Conservation (phyloP, 805 yeast genomes). For the Candida xiaguanensis region DNA sequence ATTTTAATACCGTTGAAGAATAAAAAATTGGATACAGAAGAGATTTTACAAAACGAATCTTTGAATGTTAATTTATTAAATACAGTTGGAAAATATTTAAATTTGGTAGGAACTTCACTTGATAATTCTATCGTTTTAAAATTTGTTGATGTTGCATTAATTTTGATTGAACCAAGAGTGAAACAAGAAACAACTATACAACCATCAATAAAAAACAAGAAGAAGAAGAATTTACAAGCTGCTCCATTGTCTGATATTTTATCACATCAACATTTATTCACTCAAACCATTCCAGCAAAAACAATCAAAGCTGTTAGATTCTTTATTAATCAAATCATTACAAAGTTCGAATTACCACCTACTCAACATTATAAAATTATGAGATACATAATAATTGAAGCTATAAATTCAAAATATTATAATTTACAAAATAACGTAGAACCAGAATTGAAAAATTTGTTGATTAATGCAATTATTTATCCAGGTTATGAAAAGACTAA, state of each 20-base stretch:
- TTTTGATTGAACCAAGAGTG: constrained; percentile 35
- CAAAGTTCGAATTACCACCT: constrained; percentile 52
- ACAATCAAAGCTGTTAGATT: constrained; percentile 33
- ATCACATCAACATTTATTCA: constrained; percentile 60
- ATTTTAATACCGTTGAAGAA: constrained; percentile 52
- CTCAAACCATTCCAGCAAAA: constrained; percentile 32
- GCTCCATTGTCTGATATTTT: constrained; percentile 64
- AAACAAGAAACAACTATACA: constrained; percentile 9
- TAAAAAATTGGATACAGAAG: constrained; percentile 25
- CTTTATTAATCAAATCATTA: constrained; percentile 49
- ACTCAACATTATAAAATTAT: constrained; percentile 59
- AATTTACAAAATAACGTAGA: constrained; percentile 23
- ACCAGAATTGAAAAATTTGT: constrained; percentile 28
- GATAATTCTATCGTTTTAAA: constrained; percentile 54
- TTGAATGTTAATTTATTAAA: constrained; percentile 36
- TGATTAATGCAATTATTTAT: constrained; percentile 57
- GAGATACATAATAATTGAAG: constrained; percentile 32
- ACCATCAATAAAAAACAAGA: constrained; percentile 21
- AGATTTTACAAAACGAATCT: constrained; percentile 33
- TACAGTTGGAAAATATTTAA: constrained; percentile 24
- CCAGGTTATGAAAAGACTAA: constrained; percentile 67
- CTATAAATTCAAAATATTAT: constrained; percentile 25
- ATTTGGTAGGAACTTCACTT: constrained; percentile 35
- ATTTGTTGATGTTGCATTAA: constrained; percentile 54
- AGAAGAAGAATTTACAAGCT: constrained; percentile 38